phyloP scores from a whole-genome alignment of 225 moss, liverwort and hornwort genomes.

The Thuidium tamariscinum region DNA sequence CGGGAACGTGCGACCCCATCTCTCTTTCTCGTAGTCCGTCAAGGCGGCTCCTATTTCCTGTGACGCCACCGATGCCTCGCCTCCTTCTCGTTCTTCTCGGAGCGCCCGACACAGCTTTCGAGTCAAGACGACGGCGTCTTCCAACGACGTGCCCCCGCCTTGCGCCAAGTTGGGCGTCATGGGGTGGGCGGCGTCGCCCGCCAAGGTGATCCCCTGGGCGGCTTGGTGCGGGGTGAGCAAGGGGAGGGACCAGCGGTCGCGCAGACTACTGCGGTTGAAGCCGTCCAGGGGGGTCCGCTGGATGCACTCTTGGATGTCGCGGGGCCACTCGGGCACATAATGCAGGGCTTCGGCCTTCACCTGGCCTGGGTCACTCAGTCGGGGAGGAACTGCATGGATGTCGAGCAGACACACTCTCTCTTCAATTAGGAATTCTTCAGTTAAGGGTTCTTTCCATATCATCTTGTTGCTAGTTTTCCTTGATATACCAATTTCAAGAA shows the following conservation, averaged over 20 bases:
- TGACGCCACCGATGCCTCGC: neutral
- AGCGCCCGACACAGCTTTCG: slow-evolving; percentile 32
- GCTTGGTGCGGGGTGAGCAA: slow-evolving; percentile 7
- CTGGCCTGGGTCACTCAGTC: slow-evolving; percentile 14
- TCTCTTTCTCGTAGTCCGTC: slow-evolving; percentile 25
- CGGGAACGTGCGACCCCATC: slow-evolving; percentile 42
- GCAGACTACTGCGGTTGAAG: slow-evolving; percentile 24
- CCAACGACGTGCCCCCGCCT: slow-evolving; percentile 35
- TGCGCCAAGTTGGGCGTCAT: slow-evolving; percentile 50
- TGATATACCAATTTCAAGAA: neutral
- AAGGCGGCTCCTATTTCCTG: slow-evolving; percentile 3
- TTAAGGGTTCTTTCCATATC: neutral
- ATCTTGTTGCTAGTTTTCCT: neutral
- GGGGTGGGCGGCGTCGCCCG: slow-evolving; percentile 41
- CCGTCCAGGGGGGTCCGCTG: slow-evolving; percentile 7
- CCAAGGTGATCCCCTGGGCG: slow-evolving; percentile 23
- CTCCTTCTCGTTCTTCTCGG: neutral
- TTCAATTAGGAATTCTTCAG: neutral
- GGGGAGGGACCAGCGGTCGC: slow-evolving; percentile 38
- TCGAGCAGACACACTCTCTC: neutral
- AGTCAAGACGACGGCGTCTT: slow-evolving; percentile 27
- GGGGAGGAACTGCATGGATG: slow-evolving; percentile 5
- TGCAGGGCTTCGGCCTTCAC: slow-evolving; percentile 25
- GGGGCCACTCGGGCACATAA: slow-evolving; percentile 28
- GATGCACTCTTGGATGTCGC: slow-evolving; percentile 34